Evolutionary conservation across 495 filamentous ascomycete genomes (phyloP).

Genomic region (Penicillium dipodomyicola): DNA sequence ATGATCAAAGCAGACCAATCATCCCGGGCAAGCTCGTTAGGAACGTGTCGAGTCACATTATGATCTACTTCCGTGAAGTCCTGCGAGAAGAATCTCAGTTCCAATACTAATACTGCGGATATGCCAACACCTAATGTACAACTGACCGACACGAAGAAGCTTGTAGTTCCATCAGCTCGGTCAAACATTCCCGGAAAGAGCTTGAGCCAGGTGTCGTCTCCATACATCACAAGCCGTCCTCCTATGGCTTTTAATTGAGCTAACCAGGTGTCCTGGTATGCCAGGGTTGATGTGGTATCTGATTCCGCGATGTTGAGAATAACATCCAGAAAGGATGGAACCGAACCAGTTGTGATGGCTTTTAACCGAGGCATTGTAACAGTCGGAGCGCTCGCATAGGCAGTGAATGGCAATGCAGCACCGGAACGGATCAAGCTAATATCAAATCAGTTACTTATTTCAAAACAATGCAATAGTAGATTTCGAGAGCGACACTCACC

Average conservation of each 20-base stretch:
- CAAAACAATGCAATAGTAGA: neutral
- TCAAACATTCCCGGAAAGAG: slow-evolving; percentile 87
- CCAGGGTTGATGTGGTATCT: slow-evolving; percentile 81
- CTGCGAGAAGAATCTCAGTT: slow-evolving; percentile 47
- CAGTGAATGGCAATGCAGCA: slow-evolving; percentile 86
- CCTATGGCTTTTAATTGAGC: slow-evolving; percentile 79
- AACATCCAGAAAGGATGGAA: slow-evolving; percentile 94
- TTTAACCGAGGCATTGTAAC: slow-evolving; percentile 99
- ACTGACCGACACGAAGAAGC: slow-evolving; percentile 96
- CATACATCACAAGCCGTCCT: slow-evolving; percentile 87
- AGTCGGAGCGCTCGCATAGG: slow-evolving; percentile 92
- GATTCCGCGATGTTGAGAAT: slow-evolving; percentile 96
- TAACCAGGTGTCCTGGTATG: slow-evolving; percentile 90
- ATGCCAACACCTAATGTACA: slow-evolving; percentile 14
- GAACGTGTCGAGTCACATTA: slow-evolving; percentile 91
- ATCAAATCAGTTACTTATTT: slow-evolving; percentile 10
- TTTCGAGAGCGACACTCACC: slow-evolving; percentile 51
- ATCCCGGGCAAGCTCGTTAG: slow-evolving; percentile 64
- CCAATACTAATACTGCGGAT: slow-evolving; percentile 6
- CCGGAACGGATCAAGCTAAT: slow-evolving; percentile 79
- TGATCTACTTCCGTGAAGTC: slow-evolving; percentile 97
- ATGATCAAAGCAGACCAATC: slow-evolving; percentile 95
- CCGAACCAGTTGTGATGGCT: slow-evolving; percentile 93
- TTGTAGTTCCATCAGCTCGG: slow-evolving; percentile 86
- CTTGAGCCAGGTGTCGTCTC: slow-evolving; percentile 98